phyloP scores from a whole-genome alignment of 495 filamentous ascomycete genomes.

The Cenococcum geophilum region DNA sequence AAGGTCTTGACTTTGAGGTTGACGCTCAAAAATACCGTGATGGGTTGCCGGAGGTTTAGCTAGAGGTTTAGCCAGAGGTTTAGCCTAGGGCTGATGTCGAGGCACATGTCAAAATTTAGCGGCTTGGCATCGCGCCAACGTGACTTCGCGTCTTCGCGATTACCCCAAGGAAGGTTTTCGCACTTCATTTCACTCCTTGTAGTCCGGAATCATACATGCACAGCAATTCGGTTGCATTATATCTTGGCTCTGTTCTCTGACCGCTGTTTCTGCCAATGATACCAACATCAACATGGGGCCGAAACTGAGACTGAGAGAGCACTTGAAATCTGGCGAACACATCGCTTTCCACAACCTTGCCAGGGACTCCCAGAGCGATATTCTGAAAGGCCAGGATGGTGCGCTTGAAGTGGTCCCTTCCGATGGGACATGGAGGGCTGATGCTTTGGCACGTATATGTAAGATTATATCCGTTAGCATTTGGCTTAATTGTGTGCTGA shows the following conservation, averaged over 20 bases:
- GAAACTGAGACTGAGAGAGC: background rate
- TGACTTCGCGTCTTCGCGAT: background rate
- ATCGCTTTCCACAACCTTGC: background rate
- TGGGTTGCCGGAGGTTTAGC: too few relatives aligned
- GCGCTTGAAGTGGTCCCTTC: background rate
- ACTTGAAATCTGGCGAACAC: too few relatives aligned
- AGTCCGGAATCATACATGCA: too few relatives aligned
- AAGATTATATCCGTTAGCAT: background rate
- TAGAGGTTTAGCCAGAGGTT: too few relatives aligned
- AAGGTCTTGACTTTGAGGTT: too few relatives aligned
- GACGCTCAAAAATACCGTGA: too few relatives aligned
- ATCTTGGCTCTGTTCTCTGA: background rate
- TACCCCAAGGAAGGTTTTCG: background rate
- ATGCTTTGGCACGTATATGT: slow-evolving; percentile 14
- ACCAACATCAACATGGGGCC: background rate
- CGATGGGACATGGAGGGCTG: background rate
- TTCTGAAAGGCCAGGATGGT: background rate
- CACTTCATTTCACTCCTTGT: background rate
- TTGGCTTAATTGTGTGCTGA: slow-evolving; percentile 7
- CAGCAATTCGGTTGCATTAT: too few relatives aligned
- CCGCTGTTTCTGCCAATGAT: background rate
- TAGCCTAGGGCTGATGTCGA: too few relatives aligned
- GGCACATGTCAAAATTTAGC: background rate
- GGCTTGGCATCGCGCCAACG: background rate
- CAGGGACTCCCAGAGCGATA: background rate